phyloP scores from a whole-genome alignment of 306 rosid species.

The Abrus pulchellus region DNA sequence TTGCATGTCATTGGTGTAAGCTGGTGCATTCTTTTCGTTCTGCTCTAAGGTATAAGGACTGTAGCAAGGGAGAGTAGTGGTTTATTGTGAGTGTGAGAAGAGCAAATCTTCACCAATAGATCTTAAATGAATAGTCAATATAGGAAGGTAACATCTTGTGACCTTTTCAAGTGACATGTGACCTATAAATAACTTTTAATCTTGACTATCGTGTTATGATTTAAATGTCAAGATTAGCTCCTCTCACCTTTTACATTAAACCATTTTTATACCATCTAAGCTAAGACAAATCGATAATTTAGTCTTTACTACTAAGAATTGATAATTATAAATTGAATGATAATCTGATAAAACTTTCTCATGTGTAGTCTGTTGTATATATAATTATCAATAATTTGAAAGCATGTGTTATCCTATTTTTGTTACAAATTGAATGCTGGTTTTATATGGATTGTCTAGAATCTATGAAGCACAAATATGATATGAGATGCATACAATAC shows the following conservation, averaged over 20 bases:
- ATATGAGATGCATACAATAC: background rate
- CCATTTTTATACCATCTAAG: background rate
- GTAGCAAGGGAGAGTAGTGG: constrained; percentile 12
- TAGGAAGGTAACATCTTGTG: background rate
- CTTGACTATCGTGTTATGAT: background rate
- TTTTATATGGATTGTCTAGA: background rate
- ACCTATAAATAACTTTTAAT: background rate
- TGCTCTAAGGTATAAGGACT: constrained; percentile 25
- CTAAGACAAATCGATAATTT: background rate
- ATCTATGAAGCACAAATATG: background rate
- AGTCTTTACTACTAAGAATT: background rate
- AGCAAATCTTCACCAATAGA: constrained; percentile 6
- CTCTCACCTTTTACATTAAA: background rate
- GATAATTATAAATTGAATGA: background rate
- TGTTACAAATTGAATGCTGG: background rate
- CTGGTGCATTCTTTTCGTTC: constrained; percentile 42
- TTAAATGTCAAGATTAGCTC: background rate
- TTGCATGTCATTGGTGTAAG: constrained; percentile 44
- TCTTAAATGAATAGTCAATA: constrained; percentile 9
- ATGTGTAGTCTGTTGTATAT: background rate
- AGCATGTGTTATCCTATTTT: background rate
- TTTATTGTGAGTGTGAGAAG: background rate
- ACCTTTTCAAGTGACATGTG: background rate
- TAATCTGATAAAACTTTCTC: background rate
- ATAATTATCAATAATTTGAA: background rate